Percentiles rank a stretch among this genome's conserved stretches.
Conservation (phyloP, 257 asterid species). For the Fraxinus anomala region DNA sequence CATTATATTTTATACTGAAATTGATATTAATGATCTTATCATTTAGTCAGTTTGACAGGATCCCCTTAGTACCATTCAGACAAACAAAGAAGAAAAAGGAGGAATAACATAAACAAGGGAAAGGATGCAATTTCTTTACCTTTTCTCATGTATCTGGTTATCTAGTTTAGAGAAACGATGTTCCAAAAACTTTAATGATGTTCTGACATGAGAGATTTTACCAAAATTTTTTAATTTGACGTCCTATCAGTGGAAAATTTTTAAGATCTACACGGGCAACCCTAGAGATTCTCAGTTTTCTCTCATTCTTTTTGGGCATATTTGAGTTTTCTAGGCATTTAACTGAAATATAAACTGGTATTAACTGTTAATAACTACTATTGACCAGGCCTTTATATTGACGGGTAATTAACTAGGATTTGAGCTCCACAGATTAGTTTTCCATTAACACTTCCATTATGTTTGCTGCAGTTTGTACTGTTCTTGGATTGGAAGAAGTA, state of each 20-base stretch:
- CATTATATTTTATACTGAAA: conserved; percentile 5
- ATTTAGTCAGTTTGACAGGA: background rate
- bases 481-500: conserved; percentile 80
- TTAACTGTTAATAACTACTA: background rate
- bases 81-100: conserved; percentile 3
- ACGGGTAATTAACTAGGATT: background rate
- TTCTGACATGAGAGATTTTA: background rate
- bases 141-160: background rate
- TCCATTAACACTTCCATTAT: conserved; percentile 14
- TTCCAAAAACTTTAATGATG: conserved; percentile 1
- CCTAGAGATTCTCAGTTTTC: background rate
- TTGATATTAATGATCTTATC: background rate
- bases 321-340: background rate
- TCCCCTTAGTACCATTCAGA: background rate
- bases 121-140: background rate
- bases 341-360: background rate
- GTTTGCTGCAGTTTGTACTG: conserved; percentile 73
- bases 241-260: background rate
- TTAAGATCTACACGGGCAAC: background rate
- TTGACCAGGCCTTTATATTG: conserved; percentile 1
- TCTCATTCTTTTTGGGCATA: background rate
- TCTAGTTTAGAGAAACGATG: conserved; percentile 2
- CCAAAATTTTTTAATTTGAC: background rate
- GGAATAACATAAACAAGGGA: background rate
- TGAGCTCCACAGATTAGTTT: conserved; percentile 24